Conservation (phyloP, 306 rosid species). For the Rubus parviflorus region DNA sequence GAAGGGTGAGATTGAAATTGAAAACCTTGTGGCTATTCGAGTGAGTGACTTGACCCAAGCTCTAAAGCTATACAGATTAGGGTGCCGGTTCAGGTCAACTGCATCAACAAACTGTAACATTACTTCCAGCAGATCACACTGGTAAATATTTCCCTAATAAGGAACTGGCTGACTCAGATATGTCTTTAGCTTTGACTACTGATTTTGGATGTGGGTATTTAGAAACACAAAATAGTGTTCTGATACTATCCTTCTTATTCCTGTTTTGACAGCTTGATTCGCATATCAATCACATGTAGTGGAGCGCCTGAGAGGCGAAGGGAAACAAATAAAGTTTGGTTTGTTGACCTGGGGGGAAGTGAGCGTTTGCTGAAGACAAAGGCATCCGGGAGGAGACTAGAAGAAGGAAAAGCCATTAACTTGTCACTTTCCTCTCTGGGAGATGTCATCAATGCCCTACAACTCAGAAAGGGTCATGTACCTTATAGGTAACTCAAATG, state of each 20-base stretch:
- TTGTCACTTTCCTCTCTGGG: constrained; percentile 48
- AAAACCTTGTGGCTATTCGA: constrained; percentile 39
- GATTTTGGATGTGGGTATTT: not conserved
- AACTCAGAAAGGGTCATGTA: constrained; percentile 30
- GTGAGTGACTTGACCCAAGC: constrained; percentile 39
- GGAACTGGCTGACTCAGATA: constrained; percentile 1
- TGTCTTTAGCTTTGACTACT: constrained; percentile 1
- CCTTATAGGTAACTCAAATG: constrained; percentile 35
- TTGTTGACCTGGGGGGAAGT: constrained; percentile 46
- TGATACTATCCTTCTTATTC: not conserved
- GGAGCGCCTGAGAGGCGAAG: constrained; percentile 37
- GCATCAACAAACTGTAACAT: constrained; percentile 39
- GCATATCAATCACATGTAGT: constrained; percentile 35
- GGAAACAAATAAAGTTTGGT: constrained; percentile 42
- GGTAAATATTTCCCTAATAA: constrained; percentile 24
- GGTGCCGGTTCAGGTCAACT: constrained; percentile 40
- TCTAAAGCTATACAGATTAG: constrained; percentile 34
- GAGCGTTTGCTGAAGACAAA: constrained; percentile 43
- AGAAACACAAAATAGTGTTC: constrained; percentile 1
- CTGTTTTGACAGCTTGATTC: constrained; percentile 38
- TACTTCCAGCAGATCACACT: constrained; percentile 45
- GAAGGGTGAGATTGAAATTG: constrained; percentile 36
- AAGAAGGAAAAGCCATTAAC: constrained; percentile 49
- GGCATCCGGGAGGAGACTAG: constrained; percentile 43
- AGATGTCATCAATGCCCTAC: constrained; percentile 45